phyloP scores from a whole-genome alignment of 768 basidiomycete species.

The Tylopilus rubrobrunneus region DNA sequence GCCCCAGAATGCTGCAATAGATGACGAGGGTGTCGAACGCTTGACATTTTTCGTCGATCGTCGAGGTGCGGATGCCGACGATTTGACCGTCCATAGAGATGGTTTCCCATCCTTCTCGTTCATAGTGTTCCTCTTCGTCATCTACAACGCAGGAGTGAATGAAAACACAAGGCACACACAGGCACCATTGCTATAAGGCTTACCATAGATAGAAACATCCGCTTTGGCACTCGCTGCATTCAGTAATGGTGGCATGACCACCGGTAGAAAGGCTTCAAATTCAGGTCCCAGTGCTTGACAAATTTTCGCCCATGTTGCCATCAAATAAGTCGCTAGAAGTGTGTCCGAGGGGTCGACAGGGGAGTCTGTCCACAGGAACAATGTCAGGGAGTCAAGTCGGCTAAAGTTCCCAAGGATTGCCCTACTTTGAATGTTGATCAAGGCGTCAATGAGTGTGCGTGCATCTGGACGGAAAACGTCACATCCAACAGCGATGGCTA shows the following conservation, averaged over 20 bases:
- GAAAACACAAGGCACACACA: neutral
- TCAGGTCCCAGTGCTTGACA: conserved; percentile 81
- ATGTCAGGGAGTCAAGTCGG: neutral
- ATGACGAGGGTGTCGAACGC: conserved; percentile 86
- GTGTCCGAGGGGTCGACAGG: conserved; percentile 70
- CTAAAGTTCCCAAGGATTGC: neutral
- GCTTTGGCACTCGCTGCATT: conserved; percentile 76
- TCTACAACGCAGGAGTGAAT: conserved; percentile 37
- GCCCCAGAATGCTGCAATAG: conserved; percentile 65
- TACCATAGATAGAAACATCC: conserved; percentile 71
- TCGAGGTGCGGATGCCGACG: conserved; percentile 73
- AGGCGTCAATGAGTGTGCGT: conserved; percentile 60
- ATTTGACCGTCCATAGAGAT: conserved; percentile 73
- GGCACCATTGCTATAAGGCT: neutral
- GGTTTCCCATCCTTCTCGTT: conserved; percentile 76
- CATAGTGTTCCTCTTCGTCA: conserved; percentile 49
- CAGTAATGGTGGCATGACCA: conserved; percentile 79
- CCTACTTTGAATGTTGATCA: conserved; percentile 77
- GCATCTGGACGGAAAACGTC: conserved; percentile 78
- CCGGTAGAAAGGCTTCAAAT: conserved; percentile 81
- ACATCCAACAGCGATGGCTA: conserved; percentile 83
- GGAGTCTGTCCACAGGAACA: conserved; percentile 41
- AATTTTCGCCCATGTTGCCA: conserved; percentile 85
- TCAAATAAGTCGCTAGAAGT: conserved; percentile 69
- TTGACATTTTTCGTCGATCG: conserved; percentile 83